Base-by-base conservation (phyloP, 2,329 filamentous ascomycete species). In the Nemania sp. region DNA sequence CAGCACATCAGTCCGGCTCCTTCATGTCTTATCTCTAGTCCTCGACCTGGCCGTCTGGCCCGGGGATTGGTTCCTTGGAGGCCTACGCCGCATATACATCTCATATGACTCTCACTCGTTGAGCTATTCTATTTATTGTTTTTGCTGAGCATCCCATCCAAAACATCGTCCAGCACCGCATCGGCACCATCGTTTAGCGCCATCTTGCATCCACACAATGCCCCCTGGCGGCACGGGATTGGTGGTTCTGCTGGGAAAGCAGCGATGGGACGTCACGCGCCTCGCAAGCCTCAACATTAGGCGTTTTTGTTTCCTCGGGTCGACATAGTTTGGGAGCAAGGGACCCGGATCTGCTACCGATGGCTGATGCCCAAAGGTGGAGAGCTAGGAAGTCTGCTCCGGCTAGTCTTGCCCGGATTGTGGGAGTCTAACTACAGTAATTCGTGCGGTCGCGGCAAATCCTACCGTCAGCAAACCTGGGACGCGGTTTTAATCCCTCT, bases 81-180 rank as follows among this genome's bases (percentile, higher is more conserved):
- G 52, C 36, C 42, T 46, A 20, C 8, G 19, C 52, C 24, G 9
- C 17, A 36, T 9, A 15, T 22, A 42, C 22, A 7, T 9, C 30
- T 28, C n/a, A 22, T 26, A 42, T 47, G 48, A 42, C 47, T 31
- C 41, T 11, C 14, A 12, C 26, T 6, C 43, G 44, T 14, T 31
- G 15, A 6, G 3, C 15, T 19, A 30, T 52, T 24, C 49, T 43
- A 48, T 48, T 48, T 49, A 44, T 48, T 49, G 26, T 30, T 15
- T 9, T 15, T 9, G 43, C 39, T 52, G 53, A 41, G 44, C 31
- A 41, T 36, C 30, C 30, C 41, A 43, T 20, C 39, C 22, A 31
- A 19, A n/a, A 34, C 11, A 20, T 20, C 15, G 11, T 42, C 17
- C 23, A 34, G 26, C 15, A 31, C 7, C 23, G n/a, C 5, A 14